Conservation (phyloP, 257 asterid genomes). For the Solanum virginianum region DNA sequence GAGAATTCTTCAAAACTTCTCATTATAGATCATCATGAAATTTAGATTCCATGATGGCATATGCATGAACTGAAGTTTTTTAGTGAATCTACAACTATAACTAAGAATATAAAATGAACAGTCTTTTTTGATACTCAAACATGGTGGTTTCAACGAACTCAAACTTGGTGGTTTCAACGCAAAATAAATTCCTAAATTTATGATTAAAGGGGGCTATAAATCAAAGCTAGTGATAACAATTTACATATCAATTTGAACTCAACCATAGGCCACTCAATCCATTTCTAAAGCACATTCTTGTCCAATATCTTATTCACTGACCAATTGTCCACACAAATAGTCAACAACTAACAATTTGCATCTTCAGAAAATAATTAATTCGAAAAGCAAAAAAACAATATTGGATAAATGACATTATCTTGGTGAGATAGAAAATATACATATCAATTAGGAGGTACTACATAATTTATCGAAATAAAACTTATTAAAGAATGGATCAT, state of each 20-base stretch:
- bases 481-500: background rate
- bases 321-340: background rate
- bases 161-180: background rate
- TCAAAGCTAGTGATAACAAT: background rate
- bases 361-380: background rate
- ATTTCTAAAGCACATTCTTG: background rate
- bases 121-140: background rate
- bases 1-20: background rate
- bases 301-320: background rate
- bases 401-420: background rate
- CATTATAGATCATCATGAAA: background rate
- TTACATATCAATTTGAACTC: background rate
- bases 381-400: background rate
- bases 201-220: background rate
- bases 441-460: background rate
- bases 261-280: background rate
- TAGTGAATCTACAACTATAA: background rate
- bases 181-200: background rate
- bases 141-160: background rate
- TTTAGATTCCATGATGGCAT: background rate
- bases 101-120: background rate
- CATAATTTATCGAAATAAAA: background rate
- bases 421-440: background rate
- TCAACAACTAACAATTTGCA: background rate
- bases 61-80: background rate